These are phyloP conservation scores for Begonia loranthoides DNA, from an alignment of 306 rosid species.

Conservation along the genomic window DNA sequence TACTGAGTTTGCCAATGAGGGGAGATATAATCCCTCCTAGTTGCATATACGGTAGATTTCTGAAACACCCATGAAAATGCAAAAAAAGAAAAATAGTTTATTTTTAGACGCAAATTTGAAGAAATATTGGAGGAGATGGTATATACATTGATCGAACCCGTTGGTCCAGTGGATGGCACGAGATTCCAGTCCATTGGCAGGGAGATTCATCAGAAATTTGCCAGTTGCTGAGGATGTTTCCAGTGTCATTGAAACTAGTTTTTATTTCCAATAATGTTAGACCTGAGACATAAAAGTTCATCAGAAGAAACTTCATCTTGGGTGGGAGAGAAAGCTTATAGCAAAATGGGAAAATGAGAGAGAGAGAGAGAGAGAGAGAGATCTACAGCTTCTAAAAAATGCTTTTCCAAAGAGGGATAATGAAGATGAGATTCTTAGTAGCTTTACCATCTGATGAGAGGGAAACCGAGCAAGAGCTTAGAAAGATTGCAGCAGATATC, in stretches of 20 bases:
- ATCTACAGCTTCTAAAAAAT: background rate
- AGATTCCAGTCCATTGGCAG: constrained; percentile 88
- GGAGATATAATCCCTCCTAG: constrained; percentile 86
- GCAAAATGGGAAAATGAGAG: background rate
- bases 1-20: constrained; percentile 80
- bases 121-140: background rate
- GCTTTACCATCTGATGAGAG: constrained; percentile 69
- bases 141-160: constrained; percentile 60
- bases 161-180: constrained; percentile 64
- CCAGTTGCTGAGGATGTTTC: constrained; percentile 63
- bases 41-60: constrained; percentile 79
- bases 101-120: background rate
- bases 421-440: background rate
- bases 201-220: constrained; percentile 56
- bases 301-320: background rate
- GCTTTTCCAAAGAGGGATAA: background rate
- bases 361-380: background rate
- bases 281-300: constrained; percentile 27
- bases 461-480: constrained; percentile 34
- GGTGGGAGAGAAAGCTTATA: background rate
- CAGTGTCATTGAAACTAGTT: constrained; percentile 56
- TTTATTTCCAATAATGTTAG: constrained; percentile 67
- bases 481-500: constrained; percentile 18
- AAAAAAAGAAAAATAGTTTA: constrained; percentile 3
- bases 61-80: constrained; percentile 23